Evolutionary conservation across 129 eudicot species (phyloP).

Genomic region (Lonicera japonica): DNA sequence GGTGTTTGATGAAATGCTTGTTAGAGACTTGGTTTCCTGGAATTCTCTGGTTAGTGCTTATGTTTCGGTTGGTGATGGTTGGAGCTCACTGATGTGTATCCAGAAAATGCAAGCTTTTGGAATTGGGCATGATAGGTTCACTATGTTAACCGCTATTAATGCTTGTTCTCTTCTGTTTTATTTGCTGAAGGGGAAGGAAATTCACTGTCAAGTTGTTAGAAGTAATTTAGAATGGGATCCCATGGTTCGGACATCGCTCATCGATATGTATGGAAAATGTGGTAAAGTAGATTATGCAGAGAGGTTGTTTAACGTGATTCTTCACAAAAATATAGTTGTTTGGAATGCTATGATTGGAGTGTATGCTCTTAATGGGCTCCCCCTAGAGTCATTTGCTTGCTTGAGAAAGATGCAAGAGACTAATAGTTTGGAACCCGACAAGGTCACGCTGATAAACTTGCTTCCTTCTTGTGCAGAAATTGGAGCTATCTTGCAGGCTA

Average conservation of each 20-base stretch:
- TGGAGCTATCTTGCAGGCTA: slow-evolving; percentile 34
- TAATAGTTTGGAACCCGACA: slow-evolving; percentile 42
- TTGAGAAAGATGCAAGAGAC: slow-evolving; percentile 42
- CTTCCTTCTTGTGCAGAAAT: slow-evolving; percentile 67
- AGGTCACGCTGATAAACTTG: slow-evolving; percentile 55
- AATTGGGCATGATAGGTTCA: slow-evolving; percentile 47
- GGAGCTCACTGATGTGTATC: slow-evolving; percentile 43
- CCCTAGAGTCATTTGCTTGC: slow-evolving; percentile 41
- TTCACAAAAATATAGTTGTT: slow-evolving; percentile 32
- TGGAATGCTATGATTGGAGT: slow-evolving; percentile 75
- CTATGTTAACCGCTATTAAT: slow-evolving; percentile 38
- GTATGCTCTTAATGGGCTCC: slow-evolving; percentile 28
- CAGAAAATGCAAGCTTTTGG: slow-evolving; percentile 36
- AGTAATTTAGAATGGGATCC: slow-evolving; percentile 29
- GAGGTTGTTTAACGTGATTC: slow-evolving; percentile 27
- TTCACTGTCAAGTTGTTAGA: slow-evolving; percentile 45
- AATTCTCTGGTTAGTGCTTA: slow-evolving; percentile 64
- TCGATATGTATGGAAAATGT: slow-evolving; percentile 80
- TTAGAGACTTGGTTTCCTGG: slow-evolving; percentile 22
- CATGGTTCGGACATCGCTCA: slow-evolving; percentile 56
- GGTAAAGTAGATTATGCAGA: slow-evolving; percentile 52
- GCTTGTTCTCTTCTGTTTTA: slow-evolving; percentile 44
- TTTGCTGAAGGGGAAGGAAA: slow-evolving; percentile 57
- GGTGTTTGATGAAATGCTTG: slow-evolving; percentile 32
- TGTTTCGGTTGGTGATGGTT: slow-evolving; percentile 48